These are phyloP conservation scores for Fragilaria radians DNA, from an alignment of 108 stramenopile species.

Conservation along the genomic window DNA sequence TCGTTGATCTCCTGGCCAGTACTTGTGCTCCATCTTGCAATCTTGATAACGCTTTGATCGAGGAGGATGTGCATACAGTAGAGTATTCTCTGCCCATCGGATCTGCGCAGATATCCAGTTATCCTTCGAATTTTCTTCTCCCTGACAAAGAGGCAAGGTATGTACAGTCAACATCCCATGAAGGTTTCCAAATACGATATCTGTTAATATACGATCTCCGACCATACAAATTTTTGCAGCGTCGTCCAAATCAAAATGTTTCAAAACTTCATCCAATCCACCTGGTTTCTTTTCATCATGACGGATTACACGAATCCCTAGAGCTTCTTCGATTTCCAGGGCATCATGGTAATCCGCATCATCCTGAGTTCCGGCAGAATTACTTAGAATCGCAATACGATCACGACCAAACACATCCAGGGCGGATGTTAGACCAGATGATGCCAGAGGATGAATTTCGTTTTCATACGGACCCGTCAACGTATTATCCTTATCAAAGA, in stretches of 20 bases:
- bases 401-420: slow-evolving; percentile 61
- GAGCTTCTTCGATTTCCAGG: slow-evolving; percentile 52
- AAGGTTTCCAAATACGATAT: slow-evolving; percentile 92
- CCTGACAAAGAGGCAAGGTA: slow-evolving; percentile 61
- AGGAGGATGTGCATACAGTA: slow-evolving; percentile 69
- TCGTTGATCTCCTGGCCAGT: slow-evolving; percentile 47
- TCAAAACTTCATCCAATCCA: slow-evolving; percentile 71
- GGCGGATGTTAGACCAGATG: slow-evolving; percentile 53
- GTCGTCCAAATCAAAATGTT: slow-evolving; percentile 69
- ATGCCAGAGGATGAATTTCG: slow-evolving; percentile 46
- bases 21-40: slow-evolving; percentile 40
- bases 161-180: slow-evolving; percentile 93
- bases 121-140: slow-evolving; percentile 63
- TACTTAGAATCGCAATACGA: slow-evolving; percentile 86
- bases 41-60: slow-evolving; percentile 36
- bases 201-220: slow-evolving; percentile 90
- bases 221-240: slow-evolving; percentile 81
- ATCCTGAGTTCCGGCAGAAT: slow-evolving; percentile 88
- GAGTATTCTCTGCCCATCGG: slow-evolving; percentile 62
- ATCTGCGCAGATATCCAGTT: slow-evolving; percentile 61
- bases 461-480: slow-evolving; percentile 88
- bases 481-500: slow-evolving; percentile 95
- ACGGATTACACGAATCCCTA: slow-evolving; percentile 85
- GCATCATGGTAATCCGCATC: slow-evolving; percentile 77
- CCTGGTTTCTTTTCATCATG: slow-evolving; percentile 92